Percentiles rank a stretch among this genome's conserved stretches.
phyloP scores from a whole-genome alignment of 78 protist genomes.

The Creolimax fragrantissima region DNA sequence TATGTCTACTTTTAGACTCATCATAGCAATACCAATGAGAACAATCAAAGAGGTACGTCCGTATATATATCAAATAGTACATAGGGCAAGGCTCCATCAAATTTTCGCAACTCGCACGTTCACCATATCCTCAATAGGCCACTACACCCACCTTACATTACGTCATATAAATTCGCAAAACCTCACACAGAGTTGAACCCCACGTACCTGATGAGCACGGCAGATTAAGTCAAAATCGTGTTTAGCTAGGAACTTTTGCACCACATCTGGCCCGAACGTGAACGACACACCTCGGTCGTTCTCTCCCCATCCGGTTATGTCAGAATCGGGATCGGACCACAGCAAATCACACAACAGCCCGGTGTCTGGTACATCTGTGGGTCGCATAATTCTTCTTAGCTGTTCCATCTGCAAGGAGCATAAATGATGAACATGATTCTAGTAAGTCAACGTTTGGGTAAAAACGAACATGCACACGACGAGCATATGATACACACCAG shows the following conservation, averaged over 20 bases:
- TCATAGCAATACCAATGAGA: no score
- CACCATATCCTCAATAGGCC: no score
- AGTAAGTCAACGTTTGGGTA: background rate
- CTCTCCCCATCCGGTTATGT: constrained; percentile 91
- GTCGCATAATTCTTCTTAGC: constrained; percentile 80
- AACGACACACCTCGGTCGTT: constrained; percentile 98
- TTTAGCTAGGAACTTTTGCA: constrained; percentile 70
- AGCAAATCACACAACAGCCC: constrained; percentile 95
- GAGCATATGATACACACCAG: no score
- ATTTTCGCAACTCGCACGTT: no score
- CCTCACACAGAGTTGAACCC: background rate
- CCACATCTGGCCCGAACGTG: constrained; percentile 94
- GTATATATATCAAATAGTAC: no score
- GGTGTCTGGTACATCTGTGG: constrained; percentile 93
- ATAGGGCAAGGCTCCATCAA: no score
- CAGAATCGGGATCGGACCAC: constrained; percentile 96
- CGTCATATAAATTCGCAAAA: background rate
- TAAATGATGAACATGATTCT: background rate
- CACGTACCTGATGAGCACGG: constrained; percentile 92
- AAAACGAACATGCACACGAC: no score
- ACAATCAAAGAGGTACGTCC: no score
- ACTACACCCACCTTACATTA: no score
- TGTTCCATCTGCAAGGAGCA: constrained; percentile 76
- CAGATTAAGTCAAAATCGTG: constrained; percentile 94
- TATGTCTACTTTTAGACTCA: no score